Conservation (phyloP, 2,329 filamentous ascomycete genomes). For the Fusarium aywerte region DNA sequence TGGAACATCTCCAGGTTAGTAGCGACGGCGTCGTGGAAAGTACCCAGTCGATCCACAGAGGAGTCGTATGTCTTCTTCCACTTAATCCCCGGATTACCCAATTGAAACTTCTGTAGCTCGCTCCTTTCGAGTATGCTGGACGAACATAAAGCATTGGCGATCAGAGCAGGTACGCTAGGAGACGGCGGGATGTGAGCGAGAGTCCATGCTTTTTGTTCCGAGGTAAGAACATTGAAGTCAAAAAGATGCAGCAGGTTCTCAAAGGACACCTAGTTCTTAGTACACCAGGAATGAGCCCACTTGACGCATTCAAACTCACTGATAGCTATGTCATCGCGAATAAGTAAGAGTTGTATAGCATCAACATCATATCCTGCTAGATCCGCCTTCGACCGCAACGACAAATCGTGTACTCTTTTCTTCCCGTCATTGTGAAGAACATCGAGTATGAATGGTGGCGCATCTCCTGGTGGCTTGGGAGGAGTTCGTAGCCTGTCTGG, state of each 20-base stretch:
- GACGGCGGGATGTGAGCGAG: background rate
- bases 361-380: background rate
- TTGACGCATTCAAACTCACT: background rate
- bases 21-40: background rate
- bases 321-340: background rate
- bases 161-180: rapidly evolving
- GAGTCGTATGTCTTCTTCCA: conserved; percentile 9
- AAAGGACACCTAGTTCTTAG: background rate
- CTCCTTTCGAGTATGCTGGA: background rate
- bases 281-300: background rate
- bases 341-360: background rate
- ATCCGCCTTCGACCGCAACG: rapidly evolving
- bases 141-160: background rate
- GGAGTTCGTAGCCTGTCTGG: background rate
- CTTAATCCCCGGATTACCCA: rapidly evolving
- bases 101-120: background rate
- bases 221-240: background rate
- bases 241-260: background rate
- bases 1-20: background rate
- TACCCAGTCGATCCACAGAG: background rate
- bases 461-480: rapidly evolving
- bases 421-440: background rate
- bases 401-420: background rate
- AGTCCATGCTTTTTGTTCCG: background rate
- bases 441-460: conserved; percentile 2